A percentile compares a stretch with the other conserved stretches of the same genome.
These are phyloP conservation scores for Sporothrix globosa DNA, from an alignment of 2,329 filamentous ascomycete genomes.

Conservation along the genomic window DNA sequence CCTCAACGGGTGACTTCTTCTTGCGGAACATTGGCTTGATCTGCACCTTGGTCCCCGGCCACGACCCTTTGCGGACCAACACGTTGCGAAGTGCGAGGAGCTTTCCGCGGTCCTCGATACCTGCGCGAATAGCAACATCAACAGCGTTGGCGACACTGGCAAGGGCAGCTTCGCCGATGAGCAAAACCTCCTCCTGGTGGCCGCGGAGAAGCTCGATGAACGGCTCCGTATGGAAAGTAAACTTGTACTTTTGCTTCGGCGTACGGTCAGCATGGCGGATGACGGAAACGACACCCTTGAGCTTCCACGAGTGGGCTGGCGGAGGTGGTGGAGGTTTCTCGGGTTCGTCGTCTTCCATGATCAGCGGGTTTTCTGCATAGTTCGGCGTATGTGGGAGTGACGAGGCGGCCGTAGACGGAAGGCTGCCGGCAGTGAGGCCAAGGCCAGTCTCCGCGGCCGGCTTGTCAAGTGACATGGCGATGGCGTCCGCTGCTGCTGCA, in stretches of 20 bases:
- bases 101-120: conserved; percentile 82
- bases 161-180: conserved; percentile 88
- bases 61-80: conserved; percentile 86
- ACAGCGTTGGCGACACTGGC: conserved; percentile 89
- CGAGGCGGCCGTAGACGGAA: conserved; percentile 47
- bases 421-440: conserved; percentile 14
- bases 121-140: conserved; percentile 74
- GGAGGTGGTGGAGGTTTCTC: conserved; percentile 66
- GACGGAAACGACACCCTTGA: conserved; percentile 96
- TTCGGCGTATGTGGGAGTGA: conserved; percentile 47
- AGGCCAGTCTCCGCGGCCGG: not conserved
- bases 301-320: conserved; percentile 93
- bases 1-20: conserved; percentile 68
- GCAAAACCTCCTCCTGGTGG: conserved; percentile 91
- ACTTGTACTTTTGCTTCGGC: conserved; percentile 99
- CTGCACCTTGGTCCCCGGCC: conserved; percentile 96
- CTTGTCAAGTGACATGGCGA: not conserved
- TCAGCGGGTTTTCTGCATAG: conserved; percentile 43
- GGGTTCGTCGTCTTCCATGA: conserved; percentile 40
- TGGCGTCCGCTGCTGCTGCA: not conserved
- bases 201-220: conserved; percentile 95
- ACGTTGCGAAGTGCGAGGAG: conserved; percentile 84
- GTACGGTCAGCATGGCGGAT: conserved; percentile 96
- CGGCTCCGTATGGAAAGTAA: conserved; percentile 94
- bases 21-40: conserved; percentile 99